Percentiles rank a stretch among this genome's conserved stretches.
Evolutionary conservation across 768 basidiomycete genomes (phyloP).

Genomic region (Phlebiopsis flavidoalba): DNA sequence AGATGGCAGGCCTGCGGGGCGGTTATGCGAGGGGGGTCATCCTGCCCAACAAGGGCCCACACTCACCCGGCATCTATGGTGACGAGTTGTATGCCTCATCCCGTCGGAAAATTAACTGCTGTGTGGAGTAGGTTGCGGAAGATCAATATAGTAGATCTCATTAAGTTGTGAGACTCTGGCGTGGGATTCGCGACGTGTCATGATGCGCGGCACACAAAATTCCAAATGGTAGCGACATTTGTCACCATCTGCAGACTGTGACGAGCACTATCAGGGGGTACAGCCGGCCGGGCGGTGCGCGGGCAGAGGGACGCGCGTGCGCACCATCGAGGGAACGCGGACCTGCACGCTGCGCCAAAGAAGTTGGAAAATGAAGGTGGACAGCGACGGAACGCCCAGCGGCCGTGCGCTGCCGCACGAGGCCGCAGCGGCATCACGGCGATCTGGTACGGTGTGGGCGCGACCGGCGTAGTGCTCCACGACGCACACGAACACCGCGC

Average conservation of each 20-base stretch:
- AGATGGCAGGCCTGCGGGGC: conserved; percentile 63
- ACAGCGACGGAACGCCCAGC: conserved; percentile 71
- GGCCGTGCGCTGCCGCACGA: conserved; percentile 78
- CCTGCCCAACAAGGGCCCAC: not conserved
- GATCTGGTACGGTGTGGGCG: conserved; percentile 79
- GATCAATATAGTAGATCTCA: too few species aligned
- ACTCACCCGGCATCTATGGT: conserved; percentile 65
- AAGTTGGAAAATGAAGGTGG: too few species aligned
- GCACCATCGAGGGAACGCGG: conserved; percentile 78
- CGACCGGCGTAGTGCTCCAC: conserved; percentile 77
- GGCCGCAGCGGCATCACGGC: conserved; percentile 86
- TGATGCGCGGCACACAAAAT: too few species aligned
- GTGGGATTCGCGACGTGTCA: too few species aligned
- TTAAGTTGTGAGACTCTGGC: too few species aligned
- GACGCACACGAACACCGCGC: conserved; percentile 62
- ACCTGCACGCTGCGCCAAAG: conserved; percentile 66
- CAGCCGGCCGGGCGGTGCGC: conserved; percentile 13
- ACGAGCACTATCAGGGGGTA: conserved; percentile 11
- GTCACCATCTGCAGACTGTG: too few species aligned
- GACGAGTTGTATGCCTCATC: conserved; percentile 63
- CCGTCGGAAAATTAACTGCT: conserved; percentile 89
- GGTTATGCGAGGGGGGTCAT: not conserved
- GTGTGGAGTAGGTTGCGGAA: too few species aligned
- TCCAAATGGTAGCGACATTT: too few species aligned
- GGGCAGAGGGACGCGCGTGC: not conserved